A percentile compares a stretch with the other conserved stretches of the same genome.
These are phyloP conservation scores for Saturnispora ahearnii DNA, from an alignment of 805 yeast species.

Conservation along the genomic window DNA sequence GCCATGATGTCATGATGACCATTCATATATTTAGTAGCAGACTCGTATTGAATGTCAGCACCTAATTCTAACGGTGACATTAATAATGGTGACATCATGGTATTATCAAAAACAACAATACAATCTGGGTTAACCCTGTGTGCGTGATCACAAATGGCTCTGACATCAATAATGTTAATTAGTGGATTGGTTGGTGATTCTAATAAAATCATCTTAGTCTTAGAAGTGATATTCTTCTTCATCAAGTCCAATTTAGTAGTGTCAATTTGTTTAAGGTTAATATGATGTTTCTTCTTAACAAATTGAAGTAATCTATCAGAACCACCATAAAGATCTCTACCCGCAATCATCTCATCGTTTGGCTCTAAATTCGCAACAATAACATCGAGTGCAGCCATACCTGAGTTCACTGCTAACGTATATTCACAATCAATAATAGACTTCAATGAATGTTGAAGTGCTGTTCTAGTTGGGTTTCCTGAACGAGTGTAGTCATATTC, in stretches of 20 bases:
- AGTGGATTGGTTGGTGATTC: conserved; percentile 94
- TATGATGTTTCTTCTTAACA: conserved; percentile 51
- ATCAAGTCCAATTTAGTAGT: conserved; percentile 65
- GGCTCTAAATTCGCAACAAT: conserved; percentile 69
- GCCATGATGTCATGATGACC: conserved; percentile 98
- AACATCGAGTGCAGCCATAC: conserved; percentile 82
- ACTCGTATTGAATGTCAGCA: conserved; percentile 86
- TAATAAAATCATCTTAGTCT: conserved; percentile 70
- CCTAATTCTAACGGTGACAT: conserved; percentile 81
- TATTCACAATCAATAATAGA: conserved; percentile 70
- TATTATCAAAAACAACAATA: conserved; percentile 81
- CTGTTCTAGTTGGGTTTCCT: conserved; percentile 88
- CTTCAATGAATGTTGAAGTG: conserved; percentile 67
- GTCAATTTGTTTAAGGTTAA: conserved; percentile 68
- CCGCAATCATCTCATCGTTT: conserved; percentile 89
- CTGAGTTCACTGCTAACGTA: conserved; percentile 77
- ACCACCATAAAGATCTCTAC: conserved; percentile 93
- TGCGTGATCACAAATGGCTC: conserved; percentile 54
- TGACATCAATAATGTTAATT: conserved; percentile 78
- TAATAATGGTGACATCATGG: conserved; percentile 91
- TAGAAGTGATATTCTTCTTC: conserved; percentile 41
- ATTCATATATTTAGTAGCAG: conserved; percentile 85
- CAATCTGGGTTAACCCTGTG: conserved; percentile 60
- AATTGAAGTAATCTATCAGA: conserved; percentile 78
- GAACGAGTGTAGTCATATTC: conserved; percentile 83